These are phyloP conservation scores for Oryza meyeriana DNA, from an alignment of 176 grass and related monocot species.

Conservation along the genomic window DNA sequence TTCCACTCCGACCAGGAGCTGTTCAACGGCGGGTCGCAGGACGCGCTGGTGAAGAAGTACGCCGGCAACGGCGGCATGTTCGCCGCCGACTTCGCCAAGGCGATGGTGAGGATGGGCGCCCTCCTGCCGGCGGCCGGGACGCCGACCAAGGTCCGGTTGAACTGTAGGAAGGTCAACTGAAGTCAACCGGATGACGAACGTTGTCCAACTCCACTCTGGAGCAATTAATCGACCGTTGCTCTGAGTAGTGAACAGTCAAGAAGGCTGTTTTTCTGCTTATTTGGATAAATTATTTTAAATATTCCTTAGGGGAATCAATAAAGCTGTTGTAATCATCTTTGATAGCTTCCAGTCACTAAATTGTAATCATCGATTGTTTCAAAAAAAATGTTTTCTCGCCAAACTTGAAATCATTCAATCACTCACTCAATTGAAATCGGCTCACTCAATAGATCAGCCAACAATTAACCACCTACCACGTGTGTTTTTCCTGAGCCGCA, in stretches of 20 bases:
- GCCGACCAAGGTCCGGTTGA: conserved; percentile 52
- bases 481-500: neutral
- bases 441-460: too few species aligned
- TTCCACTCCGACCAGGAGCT: conserved; percentile 77
- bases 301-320: neutral
- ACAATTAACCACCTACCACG: too few species aligned
- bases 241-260: conserved; percentile 8
- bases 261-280: neutral
- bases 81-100: conserved; percentile 50
- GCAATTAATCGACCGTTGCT: too few species aligned
- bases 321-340: neutral
- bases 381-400: neutral
- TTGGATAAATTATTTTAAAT: neutral
- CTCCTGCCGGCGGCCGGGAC: conserved; percentile 44
- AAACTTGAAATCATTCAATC: neutral
- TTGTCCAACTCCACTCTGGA: neutral
- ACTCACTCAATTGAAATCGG: too few species aligned
- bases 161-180: conserved; percentile 58
- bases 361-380: neutral
- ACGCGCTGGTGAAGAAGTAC: conserved; percentile 54
- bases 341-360: neutral
- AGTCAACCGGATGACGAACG: neutral
- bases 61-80: conserved; percentile 25
- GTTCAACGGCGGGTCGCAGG: conserved; percentile 57
- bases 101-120: conserved; percentile 65